These are phyloP conservation scores for Akebia trifoliata DNA, from an alignment of 164 flowering plant genomes.

Conservation along the genomic window DNA sequence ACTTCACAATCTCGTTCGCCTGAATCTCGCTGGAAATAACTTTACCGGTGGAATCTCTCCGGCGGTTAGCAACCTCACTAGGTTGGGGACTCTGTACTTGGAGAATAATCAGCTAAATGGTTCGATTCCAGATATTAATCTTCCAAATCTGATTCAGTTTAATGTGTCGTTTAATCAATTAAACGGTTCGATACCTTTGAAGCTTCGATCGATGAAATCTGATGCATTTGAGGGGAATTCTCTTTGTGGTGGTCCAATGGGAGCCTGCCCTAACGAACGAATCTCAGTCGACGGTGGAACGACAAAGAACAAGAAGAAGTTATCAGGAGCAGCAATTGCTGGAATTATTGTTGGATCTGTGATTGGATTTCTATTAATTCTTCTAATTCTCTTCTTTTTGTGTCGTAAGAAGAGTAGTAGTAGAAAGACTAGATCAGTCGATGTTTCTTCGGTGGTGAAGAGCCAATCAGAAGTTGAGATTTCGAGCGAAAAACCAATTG, in stretches of 20 bases:
- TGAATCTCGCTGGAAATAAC: conserved; percentile 60
- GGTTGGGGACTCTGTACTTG: conserved; percentile 49
- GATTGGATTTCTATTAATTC: conserved; percentile 34
- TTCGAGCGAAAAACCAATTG: conserved; percentile 16
- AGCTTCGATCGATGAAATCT: conserved; percentile 18
- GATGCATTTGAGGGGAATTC: conserved; percentile 50
- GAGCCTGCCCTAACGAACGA: conserved; percentile 25
- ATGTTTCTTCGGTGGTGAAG: conserved; percentile 26
- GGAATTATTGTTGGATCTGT: conserved; percentile 68
- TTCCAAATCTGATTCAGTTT: conserved; percentile 44
- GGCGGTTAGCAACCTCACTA: conserved; percentile 39
- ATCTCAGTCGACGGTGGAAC: background rate
- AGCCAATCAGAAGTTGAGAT: conserved; percentile 22
- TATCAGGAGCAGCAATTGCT: conserved; percentile 80
- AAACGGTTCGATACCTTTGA: conserved; percentile 60
- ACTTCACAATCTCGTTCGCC: conserved; percentile 46
- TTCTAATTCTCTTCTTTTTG: conserved; percentile 35
- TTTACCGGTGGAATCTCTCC: conserved; percentile 60
- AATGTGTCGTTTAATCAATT: conserved; percentile 63
- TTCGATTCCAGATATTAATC: conserved; percentile 43
- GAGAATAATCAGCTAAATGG: conserved; percentile 56
- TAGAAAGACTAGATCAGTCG: conserved; percentile 22
- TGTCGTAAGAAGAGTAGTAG: conserved; percentile 39
- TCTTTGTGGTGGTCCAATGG: conserved; percentile 71
- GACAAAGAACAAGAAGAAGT: conserved; percentile 22